phyloP scores from a whole-genome alignment of 495 filamentous ascomycete genomes.

The Penicillium cataractarum region DNA sequence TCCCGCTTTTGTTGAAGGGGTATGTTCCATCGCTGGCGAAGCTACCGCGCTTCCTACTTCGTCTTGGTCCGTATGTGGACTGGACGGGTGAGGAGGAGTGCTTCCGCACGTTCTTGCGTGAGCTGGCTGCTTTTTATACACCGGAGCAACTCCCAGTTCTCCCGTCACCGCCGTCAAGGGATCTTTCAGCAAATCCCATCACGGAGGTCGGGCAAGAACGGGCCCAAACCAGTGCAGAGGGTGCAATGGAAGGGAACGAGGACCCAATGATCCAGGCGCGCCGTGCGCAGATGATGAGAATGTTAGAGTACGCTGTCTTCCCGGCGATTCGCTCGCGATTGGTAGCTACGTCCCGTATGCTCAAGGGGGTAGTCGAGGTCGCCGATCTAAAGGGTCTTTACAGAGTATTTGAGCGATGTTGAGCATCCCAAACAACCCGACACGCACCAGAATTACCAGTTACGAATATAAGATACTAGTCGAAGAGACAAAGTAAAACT shows the following conservation, averaged over 20 bases:
- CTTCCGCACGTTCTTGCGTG: constrained; percentile 81
- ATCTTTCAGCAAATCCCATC: constrained; percentile 4
- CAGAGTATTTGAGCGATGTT: constrained; percentile 96
- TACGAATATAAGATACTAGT: neutral
- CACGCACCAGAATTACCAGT: neutral
- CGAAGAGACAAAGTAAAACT: constrained; percentile 1
- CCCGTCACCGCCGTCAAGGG: constrained; percentile 29
- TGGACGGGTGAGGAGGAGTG: constrained; percentile 86
- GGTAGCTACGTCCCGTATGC: constrained; percentile 78
- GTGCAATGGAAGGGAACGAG: constrained; percentile 26
- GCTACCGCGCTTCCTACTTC: constrained; percentile 84
- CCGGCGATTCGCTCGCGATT: constrained; percentile 83
- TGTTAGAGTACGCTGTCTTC: constrained; percentile 85
- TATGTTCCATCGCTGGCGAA: constrained; percentile 86
- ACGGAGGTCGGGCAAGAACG: constrained; percentile 4
- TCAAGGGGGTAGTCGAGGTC: constrained; percentile 83
- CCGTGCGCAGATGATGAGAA: constrained; percentile 64
- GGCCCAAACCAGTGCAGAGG: constrained; percentile 26
- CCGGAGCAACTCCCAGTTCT: constrained; percentile 77
- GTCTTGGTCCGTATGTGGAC: constrained; percentile 84
- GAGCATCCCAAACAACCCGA: constrained; percentile 24
- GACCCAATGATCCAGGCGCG: constrained; percentile 60
- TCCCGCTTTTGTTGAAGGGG: constrained; percentile 86
- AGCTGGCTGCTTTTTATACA: constrained; percentile 91
- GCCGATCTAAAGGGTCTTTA: constrained; percentile 95